Evolutionary conservation across 2,329 filamentous ascomycete species (phyloP), one percentile per base, ranked within the genome.

Genomic region (Calonectria naviculata): DNA sequence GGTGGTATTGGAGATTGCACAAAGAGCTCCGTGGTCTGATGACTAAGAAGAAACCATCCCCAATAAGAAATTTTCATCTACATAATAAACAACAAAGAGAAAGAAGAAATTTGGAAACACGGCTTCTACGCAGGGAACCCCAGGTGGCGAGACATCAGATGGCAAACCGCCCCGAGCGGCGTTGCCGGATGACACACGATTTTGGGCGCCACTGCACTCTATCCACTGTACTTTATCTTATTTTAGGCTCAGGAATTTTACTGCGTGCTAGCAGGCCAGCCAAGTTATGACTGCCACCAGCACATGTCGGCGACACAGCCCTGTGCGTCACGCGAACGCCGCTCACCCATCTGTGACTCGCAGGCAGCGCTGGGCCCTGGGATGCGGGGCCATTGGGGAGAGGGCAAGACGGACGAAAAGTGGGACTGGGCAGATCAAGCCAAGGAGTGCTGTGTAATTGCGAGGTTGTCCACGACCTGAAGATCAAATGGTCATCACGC

Each of bases 261-360:
- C n/a, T n/a, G n/a, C n/a, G n/a, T n/a, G n/a, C 31, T 8, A 34
- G n/a, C n/a, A n/a, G n/a, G n/a, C n/a, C n/a, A n/a, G 52, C 34
- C 60, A 29, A 41, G 29, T 26, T 24, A 31, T 49, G 68, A 64
- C 56, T 65, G 26, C 68, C 49, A 56, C 47, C 42, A 46, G 58
- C 46, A 73, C 15, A 62, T 68, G 62, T 58, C 31, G 42, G 36
- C 63, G 58, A 70, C 60, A 47, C 56, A 65, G 72, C 66, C 60
- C 60, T 73, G 65, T 65, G 65, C 71, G 66, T 75, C 73, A 75
- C 65, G 71, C 68, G 71, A 42, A 60, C 65, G 47, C 29, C 58
- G 58, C 58, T 12, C 15, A n/a, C 10, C n/a, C 58, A 49, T 9
- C 44, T 65, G 70, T 70, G 73, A 75, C 71, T 74, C 62, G 73